These are phyloP conservation scores for Hypoxylon perforatum DNA, from an alignment of 495 filamentous ascomycete species.

Conservation along the genomic window DNA sequence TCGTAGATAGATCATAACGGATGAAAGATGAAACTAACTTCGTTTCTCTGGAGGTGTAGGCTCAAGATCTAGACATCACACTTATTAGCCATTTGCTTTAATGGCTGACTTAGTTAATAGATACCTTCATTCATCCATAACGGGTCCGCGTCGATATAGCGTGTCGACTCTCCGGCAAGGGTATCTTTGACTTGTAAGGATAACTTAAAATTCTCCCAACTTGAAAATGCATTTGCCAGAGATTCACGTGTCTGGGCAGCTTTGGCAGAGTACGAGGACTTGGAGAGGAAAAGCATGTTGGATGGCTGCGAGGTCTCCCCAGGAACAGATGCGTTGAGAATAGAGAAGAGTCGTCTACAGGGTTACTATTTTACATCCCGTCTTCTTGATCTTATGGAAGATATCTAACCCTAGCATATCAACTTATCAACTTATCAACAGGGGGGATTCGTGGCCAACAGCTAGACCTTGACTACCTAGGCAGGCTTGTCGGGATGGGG, in stretches of 20 bases:
- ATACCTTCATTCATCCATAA: background rate
- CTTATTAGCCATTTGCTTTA: background rate
- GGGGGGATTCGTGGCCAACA: background rate
- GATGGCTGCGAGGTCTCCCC: background rate
- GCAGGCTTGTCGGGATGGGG: background rate
- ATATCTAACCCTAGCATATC: background rate
- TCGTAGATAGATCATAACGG: background rate
- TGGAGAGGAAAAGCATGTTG: background rate
- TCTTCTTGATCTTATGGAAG: background rate
- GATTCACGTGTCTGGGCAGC: background rate
- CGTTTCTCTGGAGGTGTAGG: conserved; percentile 46
- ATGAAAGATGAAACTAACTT: conserved; percentile 2
- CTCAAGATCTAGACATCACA: conserved; percentile 39
- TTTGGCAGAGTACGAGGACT: background rate
- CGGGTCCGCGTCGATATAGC: background rate
- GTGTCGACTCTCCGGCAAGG: background rate
- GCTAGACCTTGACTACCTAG: background rate
- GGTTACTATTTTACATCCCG: background rate
- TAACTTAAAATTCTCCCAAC: background rate
- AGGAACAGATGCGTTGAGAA: background rate
- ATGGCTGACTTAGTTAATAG: background rate
- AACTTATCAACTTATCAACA: background rate
- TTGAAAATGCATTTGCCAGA: background rate
- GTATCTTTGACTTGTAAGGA: background rate
- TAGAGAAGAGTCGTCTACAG: background rate